These are phyloP conservation scores for Syncephalastrum contaminatum DNA, from an alignment of 371 early-diverging fungal genomes.

Conservation along the genomic window DNA sequence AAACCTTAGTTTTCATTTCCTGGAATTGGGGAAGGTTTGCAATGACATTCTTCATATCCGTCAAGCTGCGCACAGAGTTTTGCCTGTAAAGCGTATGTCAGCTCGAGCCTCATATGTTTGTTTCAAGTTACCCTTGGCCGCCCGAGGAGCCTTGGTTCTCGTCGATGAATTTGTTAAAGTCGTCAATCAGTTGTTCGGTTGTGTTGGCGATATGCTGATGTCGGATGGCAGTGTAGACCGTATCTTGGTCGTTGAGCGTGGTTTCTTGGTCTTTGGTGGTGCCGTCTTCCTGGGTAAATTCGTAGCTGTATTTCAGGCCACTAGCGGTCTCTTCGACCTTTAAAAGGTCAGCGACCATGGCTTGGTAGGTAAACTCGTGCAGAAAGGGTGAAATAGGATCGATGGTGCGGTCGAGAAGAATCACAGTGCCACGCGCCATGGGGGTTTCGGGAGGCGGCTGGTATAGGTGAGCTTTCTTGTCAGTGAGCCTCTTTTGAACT, in stretches of 20 bases:
- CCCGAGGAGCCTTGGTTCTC: constrained; percentile 56
- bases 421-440: constrained; percentile 69
- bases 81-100: constrained; percentile 23
- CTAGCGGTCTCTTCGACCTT: constrained; percentile 59
- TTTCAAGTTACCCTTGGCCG: constrained; percentile 22
- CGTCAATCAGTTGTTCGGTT: constrained; percentile 73
- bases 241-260: constrained; percentile 70
- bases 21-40: constrained; percentile 92
- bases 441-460: constrained; percentile 61
- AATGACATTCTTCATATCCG: constrained; percentile 88
- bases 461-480: neutral
- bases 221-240: constrained; percentile 78
- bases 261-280: constrained; percentile 57
- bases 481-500: neutral
- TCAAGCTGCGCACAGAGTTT: constrained; percentile 65
- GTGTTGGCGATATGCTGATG: constrained; percentile 95
- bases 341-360: constrained; percentile 89
- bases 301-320: constrained; percentile 65
- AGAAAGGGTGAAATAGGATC: constrained; percentile 86
- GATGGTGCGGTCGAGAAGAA: constrained; percentile 88
- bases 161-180: constrained; percentile 76
- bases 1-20: constrained; percentile 79
- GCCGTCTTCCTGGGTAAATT: constrained; percentile 57
- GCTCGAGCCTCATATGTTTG: neutral
- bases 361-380: constrained; percentile 95